Evolutionary conservation across 2,329 filamentous ascomycete genomes (phyloP).

Genomic region (Colletotrichum karsti): DNA sequence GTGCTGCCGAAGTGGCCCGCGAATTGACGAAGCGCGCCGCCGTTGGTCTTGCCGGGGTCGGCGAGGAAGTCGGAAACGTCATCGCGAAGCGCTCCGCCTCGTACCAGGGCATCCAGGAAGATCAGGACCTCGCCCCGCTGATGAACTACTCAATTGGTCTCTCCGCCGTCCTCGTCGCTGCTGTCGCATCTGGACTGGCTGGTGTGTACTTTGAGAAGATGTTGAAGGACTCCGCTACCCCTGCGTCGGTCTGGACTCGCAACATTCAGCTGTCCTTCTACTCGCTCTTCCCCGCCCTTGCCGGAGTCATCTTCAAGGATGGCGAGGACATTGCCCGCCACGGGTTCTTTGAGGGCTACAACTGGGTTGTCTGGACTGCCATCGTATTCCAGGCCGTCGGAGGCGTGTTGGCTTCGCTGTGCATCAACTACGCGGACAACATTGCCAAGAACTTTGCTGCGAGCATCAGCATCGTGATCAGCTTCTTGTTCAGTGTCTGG

Average conservation of each 20-base stretch:
- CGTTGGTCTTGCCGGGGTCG: slow-evolving; percentile 40
- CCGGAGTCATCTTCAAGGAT: slow-evolving; percentile 88
- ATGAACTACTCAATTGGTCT: slow-evolving; percentile 86
- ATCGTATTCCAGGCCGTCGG: slow-evolving; percentile 85
- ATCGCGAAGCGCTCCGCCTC: slow-evolving; percentile 81
- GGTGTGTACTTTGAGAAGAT: slow-evolving; percentile 93
- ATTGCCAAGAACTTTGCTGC: slow-evolving; percentile 95
- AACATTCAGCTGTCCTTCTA: slow-evolving; percentile 97
- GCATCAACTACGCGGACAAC: slow-evolving; percentile 85
- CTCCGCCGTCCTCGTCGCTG: slow-evolving; percentile 79
- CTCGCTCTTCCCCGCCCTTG: slow-evolving; percentile 86
- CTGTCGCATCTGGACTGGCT: slow-evolving; percentile 82
- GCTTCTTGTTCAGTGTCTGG: slow-evolving; percentile 83
- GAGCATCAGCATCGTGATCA: slow-evolving; percentile 89
- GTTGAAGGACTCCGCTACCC: slow-evolving; percentile 81
- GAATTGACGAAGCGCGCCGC: slow-evolving; percentile 60
- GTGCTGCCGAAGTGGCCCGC: slow-evolving; percentile 56
- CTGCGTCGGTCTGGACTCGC: slow-evolving; percentile 82
- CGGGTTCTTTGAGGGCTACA: slow-evolving; percentile 96
- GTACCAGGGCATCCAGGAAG: slow-evolving; percentile 85
- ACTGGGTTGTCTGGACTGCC: slow-evolving; percentile 87
- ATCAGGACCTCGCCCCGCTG: slow-evolving; percentile 57
- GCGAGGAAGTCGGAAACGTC: slow-evolving; percentile 34
- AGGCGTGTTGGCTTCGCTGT: slow-evolving; percentile 79
- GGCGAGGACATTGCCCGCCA: slow-evolving; percentile 83